Evolutionary conservation across 768 basidiomycete genomes (phyloP), one percentile per base, ranked within the genome.

Genomic region (Chalciporus piperatus): DNA sequence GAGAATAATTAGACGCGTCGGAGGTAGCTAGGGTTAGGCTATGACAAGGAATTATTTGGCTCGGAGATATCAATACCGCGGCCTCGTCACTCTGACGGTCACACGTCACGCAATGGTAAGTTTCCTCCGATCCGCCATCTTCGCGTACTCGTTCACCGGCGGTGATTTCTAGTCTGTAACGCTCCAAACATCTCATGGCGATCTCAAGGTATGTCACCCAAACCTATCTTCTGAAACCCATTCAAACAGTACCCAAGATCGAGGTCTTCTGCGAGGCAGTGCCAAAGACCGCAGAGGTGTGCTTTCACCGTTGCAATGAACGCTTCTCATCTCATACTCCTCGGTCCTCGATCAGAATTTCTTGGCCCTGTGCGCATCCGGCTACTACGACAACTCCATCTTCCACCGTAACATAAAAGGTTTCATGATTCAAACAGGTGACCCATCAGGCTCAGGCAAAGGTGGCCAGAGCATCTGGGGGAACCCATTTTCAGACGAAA

Each of bases 381-480:
- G 85, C 27, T 87, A 85, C 62, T 98, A 91, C 69, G 80, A 97
- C 68, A 77, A 78, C 48, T 90, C 84, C 62, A 70, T 94, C 16
- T 98, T 95, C 65, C 95, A 98, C 68, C 81, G 94, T 39, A 98
- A 92, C 67, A 98, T 99, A 75, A 92, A 85, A 59, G 87, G 85
- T 19, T 99, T 99, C 74, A 99, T 99, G 89, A 74, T 88, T 9
- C 97, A 99, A 62, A 91, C 92, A 0, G 92, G 92, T 38, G 93
- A 96, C 67, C 91, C 91, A 13, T 76, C 82, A 10, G 92, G 92
- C 20, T 82, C 90, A 23, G 97, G 97, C 23, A 99, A 98, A 70
- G 94, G 92, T 35, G 97, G 97, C 12, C 92, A 98, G 72, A 94
- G 90, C 62, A 89, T 98, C 59, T 98, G 95, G 93, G 94, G 93